Percentiles rank a stretch among this genome's conserved stretches.
Evolutionary conservation across 371 early-diverging fungal genomes (phyloP).

Genomic region (Mortierella sp.): DNA sequence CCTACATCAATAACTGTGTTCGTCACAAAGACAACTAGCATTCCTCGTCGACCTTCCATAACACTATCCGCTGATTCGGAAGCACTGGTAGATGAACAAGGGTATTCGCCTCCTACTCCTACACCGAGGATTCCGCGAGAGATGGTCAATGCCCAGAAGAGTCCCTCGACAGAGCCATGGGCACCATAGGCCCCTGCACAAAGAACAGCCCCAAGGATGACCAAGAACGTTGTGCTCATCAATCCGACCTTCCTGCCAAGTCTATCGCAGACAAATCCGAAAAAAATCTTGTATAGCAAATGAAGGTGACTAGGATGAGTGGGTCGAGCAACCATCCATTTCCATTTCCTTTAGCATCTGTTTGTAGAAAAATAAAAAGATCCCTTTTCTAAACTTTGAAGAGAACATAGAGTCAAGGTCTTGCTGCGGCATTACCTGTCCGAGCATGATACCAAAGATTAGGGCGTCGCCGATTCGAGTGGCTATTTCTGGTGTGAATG

Average conservation of each 20-base stretch:
- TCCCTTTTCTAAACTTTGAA: neutral
- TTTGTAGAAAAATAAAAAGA: too few relatives aligned
- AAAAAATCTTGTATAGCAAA: constrained; percentile 24
- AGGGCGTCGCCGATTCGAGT: constrained; percentile 38
- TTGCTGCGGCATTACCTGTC: constrained; percentile 20
- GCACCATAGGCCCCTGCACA: constrained; percentile 45
- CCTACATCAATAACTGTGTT: constrained; percentile 64
- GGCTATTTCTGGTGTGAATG: constrained; percentile 22
- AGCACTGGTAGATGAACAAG: constrained; percentile 63
- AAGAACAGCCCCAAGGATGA: constrained; percentile 58
- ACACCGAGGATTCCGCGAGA: constrained; percentile 61
- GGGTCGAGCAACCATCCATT: too few relatives aligned
- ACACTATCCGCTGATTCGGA: constrained; percentile 66
- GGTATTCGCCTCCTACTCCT: constrained; percentile 63
- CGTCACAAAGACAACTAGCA: constrained; percentile 57
- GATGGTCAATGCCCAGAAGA: constrained; percentile 67
- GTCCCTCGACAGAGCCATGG: constrained; percentile 31
- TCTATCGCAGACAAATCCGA: constrained; percentile 57
- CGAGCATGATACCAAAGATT: constrained; percentile 36
- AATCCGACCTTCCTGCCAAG: constrained; percentile 60
- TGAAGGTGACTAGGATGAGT: too few relatives aligned
- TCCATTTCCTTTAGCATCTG: too few relatives aligned
- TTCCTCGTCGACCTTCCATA: constrained; percentile 57
- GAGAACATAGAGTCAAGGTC: neutral
- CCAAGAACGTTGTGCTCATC: constrained; percentile 55